These are phyloP conservation scores for Quercus variabilis DNA, from an alignment of 306 rosid species.

Conservation along the genomic window DNA sequence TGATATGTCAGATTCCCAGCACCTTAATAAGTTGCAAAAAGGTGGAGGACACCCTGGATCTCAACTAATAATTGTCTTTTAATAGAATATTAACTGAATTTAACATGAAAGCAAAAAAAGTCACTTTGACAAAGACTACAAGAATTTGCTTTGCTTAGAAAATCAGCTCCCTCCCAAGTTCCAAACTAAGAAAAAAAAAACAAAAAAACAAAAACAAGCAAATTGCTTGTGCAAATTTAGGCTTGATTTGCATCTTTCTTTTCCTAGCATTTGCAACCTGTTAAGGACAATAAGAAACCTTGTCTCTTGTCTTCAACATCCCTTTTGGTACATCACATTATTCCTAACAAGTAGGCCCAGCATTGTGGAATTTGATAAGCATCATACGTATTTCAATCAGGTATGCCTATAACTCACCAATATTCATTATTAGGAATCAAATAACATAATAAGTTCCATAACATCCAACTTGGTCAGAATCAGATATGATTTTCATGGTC, in stretches of 20 bases:
- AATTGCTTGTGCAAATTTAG: background rate
- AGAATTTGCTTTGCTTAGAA: background rate
- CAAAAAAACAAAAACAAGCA: no score
- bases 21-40: background rate
- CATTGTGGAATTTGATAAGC: background rate
- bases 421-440: background rate
- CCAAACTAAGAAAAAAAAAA: background rate
- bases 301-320: background rate
- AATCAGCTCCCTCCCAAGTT: background rate
- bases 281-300: background rate
- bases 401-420: background rate
- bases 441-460: background rate
- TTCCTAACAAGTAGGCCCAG: background rate
- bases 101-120: background rate
- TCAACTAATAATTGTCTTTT: background rate
- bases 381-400: background rate
- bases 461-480: no score
- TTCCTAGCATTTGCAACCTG: no score
- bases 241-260: background rate
- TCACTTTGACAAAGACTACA: no score
- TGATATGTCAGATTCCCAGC: constrained; percentile 15
- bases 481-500: no score
- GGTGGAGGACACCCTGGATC: constrained; percentile 39
- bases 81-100: background rate
- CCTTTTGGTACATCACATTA: background rate